Percentiles rank a stretch among this genome's conserved stretches.
phyloP scores from a whole-genome alignment of 208 protist species.

The Leishmania turanica region DNA sequence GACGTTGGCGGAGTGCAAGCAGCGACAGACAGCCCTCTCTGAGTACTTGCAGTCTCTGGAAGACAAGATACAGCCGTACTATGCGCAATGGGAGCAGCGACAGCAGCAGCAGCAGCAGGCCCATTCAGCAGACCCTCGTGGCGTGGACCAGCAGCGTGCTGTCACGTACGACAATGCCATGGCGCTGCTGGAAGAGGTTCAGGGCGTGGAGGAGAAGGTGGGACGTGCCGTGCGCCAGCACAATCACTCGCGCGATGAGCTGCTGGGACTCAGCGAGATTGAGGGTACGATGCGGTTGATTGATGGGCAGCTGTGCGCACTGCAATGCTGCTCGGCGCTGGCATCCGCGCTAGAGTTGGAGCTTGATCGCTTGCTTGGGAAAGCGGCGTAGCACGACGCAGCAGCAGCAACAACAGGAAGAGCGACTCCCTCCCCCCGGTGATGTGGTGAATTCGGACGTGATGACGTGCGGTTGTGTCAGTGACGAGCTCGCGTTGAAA shows the following conservation, averaged over 20 bases:
- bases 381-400: conserved; percentile 1
- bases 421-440: background rate
- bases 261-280: conserved; percentile 48
- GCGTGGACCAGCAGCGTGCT: conserved; percentile 44
- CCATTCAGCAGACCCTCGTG: conserved; percentile 11
- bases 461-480: background rate
- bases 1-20: conserved; percentile 48
- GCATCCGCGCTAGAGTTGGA: conserved; percentile 63
- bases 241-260: conserved; percentile 43
- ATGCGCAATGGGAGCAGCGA: conserved; percentile 35
- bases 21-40: conserved; percentile 52
- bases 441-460: background rate
- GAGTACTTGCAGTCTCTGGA: conserved; percentile 64
- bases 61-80: conserved; percentile 66
- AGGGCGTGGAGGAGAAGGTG: conserved; percentile 56
- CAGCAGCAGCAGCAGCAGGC: conserved; percentile 23
- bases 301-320: conserved; percentile 62
- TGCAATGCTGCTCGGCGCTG: conserved; percentile 54
- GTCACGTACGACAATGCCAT: conserved; percentile 58
- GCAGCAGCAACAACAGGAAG: background rate
- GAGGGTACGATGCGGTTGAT: conserved; percentile 54
- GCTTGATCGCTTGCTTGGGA: conserved; percentile 63
- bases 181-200: conserved; percentile 70
- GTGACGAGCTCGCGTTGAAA: background rate
- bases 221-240: conserved; percentile 57